These are phyloP conservation scores for Trametes sp. DNA, from an alignment of 1,284 basidiomycete genomes.

Conservation along the genomic window DNA sequence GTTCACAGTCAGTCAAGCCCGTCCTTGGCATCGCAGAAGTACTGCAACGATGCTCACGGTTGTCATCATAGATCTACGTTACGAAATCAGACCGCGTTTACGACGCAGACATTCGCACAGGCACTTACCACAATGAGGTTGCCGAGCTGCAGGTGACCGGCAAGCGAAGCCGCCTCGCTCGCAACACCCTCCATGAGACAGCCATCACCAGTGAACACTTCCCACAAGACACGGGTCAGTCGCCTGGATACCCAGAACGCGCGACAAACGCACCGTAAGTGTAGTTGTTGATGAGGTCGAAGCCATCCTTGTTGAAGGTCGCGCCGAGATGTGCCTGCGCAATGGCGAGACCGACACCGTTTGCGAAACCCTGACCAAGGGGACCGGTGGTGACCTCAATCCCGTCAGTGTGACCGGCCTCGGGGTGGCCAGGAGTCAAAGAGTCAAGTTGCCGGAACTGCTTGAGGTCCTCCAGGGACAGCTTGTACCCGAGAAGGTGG, in stretches of 20 bases:
- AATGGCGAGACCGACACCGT: slow-evolving; percentile 93
- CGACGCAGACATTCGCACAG: slow-evolving; percentile 5
- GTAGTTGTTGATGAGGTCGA: slow-evolving; percentile 88
- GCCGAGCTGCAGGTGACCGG: slow-evolving; percentile 91
- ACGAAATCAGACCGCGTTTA: slow-evolving; percentile 10
- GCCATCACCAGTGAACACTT: slow-evolving; percentile 92
- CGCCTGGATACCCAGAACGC: background rate
- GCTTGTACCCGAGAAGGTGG: slow-evolving; percentile 85
- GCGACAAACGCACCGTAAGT: slow-evolving; percentile 73
- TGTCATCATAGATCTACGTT: slow-evolving; percentile 85
- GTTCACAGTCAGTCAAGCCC: slow-evolving; percentile 28
- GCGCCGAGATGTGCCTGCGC: slow-evolving; percentile 91
- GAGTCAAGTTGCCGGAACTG: slow-evolving; percentile 88
- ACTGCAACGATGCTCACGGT: slow-evolving; percentile 65
- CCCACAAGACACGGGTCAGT: slow-evolving; percentile 15
- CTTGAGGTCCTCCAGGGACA: slow-evolving; percentile 87
- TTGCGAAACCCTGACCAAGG: slow-evolving; percentile 93
- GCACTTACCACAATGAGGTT: slow-evolving; percentile 83
- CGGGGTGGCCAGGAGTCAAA: slow-evolving; percentile 92
- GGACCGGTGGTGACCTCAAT: slow-evolving; percentile 97
- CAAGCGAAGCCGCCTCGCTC: slow-evolving; percentile 89
- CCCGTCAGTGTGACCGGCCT: slow-evolving; percentile 89
- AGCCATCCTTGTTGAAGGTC: slow-evolving; percentile 89
- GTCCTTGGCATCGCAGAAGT: slow-evolving; percentile 9
- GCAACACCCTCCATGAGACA: slow-evolving; percentile 97